Conservation (phyloP, 768 basidiomycete species). For the Melanogaster broomeanus region DNA sequence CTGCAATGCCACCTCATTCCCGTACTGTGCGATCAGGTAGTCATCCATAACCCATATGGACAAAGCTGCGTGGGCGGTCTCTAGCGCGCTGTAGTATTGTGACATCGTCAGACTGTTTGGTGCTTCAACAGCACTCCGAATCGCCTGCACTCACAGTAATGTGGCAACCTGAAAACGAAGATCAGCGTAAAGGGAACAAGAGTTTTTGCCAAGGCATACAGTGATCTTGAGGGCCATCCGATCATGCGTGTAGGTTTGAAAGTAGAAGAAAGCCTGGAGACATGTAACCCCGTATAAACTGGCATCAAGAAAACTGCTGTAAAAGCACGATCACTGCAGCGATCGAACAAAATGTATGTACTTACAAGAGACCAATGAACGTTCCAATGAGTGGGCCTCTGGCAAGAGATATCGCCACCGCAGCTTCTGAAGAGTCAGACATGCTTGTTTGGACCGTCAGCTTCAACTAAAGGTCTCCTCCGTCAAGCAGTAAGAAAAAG, state of each 20-base stretch:
- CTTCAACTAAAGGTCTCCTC: not conserved
- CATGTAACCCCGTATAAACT: slow-evolving; percentile 27
- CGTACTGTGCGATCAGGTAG: slow-evolving; percentile 1
- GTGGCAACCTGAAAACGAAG: not conserved
- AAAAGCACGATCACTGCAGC: not conserved
- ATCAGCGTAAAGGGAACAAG: not conserved
- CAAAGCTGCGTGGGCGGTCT: slow-evolving; percentile 6
- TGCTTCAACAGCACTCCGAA: not conserved
- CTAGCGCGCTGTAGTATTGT: not conserved
- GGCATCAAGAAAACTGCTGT: not conserved
- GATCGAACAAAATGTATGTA: not conserved
- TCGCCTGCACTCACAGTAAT: slow-evolving; percentile 3
- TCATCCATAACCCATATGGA: slow-evolving; percentile 9
- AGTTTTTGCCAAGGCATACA: not conserved
- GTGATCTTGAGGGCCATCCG: not conserved
- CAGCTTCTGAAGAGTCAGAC: slow-evolving; percentile 8
- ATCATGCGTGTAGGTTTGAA: slow-evolving; percentile 7
- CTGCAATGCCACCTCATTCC: not conserved
- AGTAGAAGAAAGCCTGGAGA: slow-evolving; percentile 8
- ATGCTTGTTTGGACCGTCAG: not conserved
- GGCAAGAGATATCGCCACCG: slow-evolving; percentile 10
- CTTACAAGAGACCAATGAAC: slow-evolving; percentile 23
- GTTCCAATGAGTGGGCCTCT: slow-evolving; percentile 31
- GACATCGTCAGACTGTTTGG: not conserved
- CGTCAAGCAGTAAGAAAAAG: no score